A percentile compares a stretch with the other conserved stretches of the same genome.
These are phyloP conservation scores for Starmerella stigmatis DNA, from an alignment of 805 yeast species.

Conservation along the genomic window DNA sequence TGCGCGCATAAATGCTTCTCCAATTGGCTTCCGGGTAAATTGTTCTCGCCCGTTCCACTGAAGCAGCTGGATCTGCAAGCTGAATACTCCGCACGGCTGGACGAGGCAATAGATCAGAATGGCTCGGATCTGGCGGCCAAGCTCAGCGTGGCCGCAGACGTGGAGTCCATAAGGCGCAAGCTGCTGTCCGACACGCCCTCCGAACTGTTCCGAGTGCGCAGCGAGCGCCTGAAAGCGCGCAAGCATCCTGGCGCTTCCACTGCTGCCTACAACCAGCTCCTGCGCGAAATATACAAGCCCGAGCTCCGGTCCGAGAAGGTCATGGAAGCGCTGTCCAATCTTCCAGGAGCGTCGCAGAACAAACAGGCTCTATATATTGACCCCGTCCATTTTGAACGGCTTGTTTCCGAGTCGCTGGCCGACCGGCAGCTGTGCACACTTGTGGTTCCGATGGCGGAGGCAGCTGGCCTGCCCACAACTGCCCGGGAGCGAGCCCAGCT, in stretches of 20 bases:
- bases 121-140: slow-evolving; percentile 4
- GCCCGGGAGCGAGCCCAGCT: slow-evolving; percentile 26
- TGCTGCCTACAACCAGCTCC: slow-evolving; percentile 3
- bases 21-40: slow-evolving; percentile 4
- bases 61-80: neutral
- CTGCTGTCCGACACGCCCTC: slow-evolving; percentile 2
- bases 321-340: slow-evolving; percentile 9
- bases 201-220: slow-evolving; percentile 2
- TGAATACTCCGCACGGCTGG: slow-evolving; percentile 2
- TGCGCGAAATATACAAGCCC: slow-evolving; percentile 8
- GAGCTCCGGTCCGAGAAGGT: neutral
- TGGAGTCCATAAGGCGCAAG: neutral
- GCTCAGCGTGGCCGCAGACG: neutral
- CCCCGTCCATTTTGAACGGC: slow-evolving; percentile 29
- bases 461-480: slow-evolving; percentile 28
- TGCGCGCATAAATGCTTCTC: neutral
- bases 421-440: slow-evolving; percentile 15
- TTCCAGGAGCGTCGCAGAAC: slow-evolving; percentile 26
- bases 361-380: slow-evolving; percentile 30
- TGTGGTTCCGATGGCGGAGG: slow-evolving; percentile 25
- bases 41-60: neutral
- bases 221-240: neutral
- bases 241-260: slow-evolving; percentile 2
- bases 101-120: slow-evolving; percentile 4
- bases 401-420: slow-evolving; percentile 24